A percentile compares a stretch with the other conserved stretches of the same genome.
Evolutionary conservation across 371 early-diverging fungal species (phyloP).

Genomic region (Scutellospora calospora): DNA sequence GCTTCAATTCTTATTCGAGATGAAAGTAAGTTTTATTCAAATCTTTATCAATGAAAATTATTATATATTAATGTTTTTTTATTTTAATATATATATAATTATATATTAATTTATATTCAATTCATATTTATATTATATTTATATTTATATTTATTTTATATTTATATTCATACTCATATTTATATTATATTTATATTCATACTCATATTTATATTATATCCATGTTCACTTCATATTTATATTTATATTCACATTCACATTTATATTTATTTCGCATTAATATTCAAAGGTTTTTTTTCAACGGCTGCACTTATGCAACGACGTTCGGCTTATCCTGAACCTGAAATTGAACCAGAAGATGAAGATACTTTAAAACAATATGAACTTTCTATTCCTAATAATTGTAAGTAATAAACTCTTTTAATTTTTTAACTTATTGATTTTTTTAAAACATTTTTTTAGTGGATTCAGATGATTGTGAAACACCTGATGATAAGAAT

Average conservation of each 20-base stretch:
- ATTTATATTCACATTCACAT: no score
- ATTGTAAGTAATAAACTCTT: no score
- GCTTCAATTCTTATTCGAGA: conserved; percentile 23
- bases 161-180: neutral
- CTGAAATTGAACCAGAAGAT: neutral
- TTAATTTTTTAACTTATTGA: no score
- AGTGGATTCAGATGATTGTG: no score
- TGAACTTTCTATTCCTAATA: conserved; percentile 19
- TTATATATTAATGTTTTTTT: no score
- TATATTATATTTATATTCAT: neutral
- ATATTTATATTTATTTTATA: neutral
- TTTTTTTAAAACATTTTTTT: no score
- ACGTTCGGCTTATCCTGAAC: conserved; percentile 9
- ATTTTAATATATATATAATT: no score
- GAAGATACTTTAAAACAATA: conserved; percentile 30
- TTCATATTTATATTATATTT: no score
- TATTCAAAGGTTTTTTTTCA: conserved; percentile 11
- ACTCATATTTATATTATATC: neutral
- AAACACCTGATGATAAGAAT: no score
- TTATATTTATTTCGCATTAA: neutral
- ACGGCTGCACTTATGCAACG: conserved; percentile 10
- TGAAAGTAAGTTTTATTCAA: conserved; percentile 2
- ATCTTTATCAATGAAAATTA: no score
- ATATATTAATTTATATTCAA: no score
- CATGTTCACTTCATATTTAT: no score